Percentiles rank a stretch among this genome's conserved stretches.
phyloP scores from a whole-genome alignment of 2,329 filamentous ascomycete species.

The Botryotinia convoluta region DNA sequence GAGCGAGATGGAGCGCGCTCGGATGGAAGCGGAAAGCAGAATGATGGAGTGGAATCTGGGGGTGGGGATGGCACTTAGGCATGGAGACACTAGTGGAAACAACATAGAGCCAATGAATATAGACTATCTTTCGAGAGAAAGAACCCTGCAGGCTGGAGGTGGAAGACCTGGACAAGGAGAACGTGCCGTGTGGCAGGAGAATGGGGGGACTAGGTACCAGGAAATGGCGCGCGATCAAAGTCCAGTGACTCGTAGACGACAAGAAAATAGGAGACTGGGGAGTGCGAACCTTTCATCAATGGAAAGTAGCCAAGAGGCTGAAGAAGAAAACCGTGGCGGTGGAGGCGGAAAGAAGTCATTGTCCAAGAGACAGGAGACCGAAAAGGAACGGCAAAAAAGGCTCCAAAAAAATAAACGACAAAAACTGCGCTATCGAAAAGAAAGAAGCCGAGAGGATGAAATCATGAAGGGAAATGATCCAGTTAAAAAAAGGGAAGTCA shows the following conservation, averaged over 20 bases:
- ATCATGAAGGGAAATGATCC: not conserved
- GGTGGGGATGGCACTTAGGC: no score
- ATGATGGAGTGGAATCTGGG: not conserved
- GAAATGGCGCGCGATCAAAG: not conserved
- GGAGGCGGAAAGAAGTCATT: not conserved
- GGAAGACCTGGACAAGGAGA: not conserved
- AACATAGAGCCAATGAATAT: not conserved
- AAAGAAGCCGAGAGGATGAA: not conserved
- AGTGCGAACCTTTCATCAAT: not conserved
- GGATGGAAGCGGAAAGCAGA: no score
- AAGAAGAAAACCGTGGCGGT: not conserved
- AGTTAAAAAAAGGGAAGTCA: not conserved
- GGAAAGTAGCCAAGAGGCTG: not conserved
- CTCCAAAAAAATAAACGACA: fast-evolving
- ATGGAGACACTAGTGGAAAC: not conserved
- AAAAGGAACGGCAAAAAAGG: not conserved
- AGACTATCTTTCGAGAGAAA: not conserved
- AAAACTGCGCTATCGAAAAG: fast-evolving
- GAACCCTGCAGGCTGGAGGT: not conserved
- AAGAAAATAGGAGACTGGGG: not conserved
- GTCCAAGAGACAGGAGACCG: not conserved
- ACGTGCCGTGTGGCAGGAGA: not conserved
- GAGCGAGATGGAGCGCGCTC: not conserved
- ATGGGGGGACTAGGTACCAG: not conserved
- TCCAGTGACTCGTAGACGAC: not conserved